Base-by-base conservation (phyloP, 768 basidiomycete species). In the Candolleomyces eurysporus region DNA sequence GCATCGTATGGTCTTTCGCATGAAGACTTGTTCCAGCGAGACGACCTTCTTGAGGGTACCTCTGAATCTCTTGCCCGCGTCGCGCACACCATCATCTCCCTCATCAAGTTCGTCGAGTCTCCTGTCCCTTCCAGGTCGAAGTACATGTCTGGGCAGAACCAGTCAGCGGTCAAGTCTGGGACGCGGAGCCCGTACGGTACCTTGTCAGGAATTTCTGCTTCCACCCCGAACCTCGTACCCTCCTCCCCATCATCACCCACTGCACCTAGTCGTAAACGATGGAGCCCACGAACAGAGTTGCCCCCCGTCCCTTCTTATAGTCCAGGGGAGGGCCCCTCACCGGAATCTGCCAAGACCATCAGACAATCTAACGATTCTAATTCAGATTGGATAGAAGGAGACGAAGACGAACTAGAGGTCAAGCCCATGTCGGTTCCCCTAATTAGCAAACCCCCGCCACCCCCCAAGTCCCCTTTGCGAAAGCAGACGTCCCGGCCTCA, bases 41-140 rank as follows among this genome's bases (percentile, higher is more conserved):
- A 90, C 66, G 90, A 91, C 69, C 78, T 92, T 52, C 81, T 84
- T 22, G 84, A 88, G 66, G 80, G 76, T 30, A 81, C 82, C 11
- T 74, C 81, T 45, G 86, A 90, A 63, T 79, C 82, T 11, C 78
- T 91, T 26, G 85, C 83, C 46, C 84, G 90, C 58, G 91, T 94
- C 40, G 91, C 91, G 31, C 76, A 76, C 56, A 88, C 89, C n/a
- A 82, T 94, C 52, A 78, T 90, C 48, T 82, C 88, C 16, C 76
- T 94, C 30, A 79, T 89, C 56, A 80, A 83, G 67, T 78, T 84
- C 59, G 84, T 83, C 58, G 90, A 91, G 64, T 73, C 77, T 17
- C 83, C 83, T 31, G 64, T 72, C n/a, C 68, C 77, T 17, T 77
- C 79, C 31, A 77, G 77, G 52, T 76, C 76, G 32, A 87, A 79